Evolutionary conservation across 192 early-diverging fungal species (phyloP).

Genomic region (Borealophlyctis nickersoniae): DNA sequence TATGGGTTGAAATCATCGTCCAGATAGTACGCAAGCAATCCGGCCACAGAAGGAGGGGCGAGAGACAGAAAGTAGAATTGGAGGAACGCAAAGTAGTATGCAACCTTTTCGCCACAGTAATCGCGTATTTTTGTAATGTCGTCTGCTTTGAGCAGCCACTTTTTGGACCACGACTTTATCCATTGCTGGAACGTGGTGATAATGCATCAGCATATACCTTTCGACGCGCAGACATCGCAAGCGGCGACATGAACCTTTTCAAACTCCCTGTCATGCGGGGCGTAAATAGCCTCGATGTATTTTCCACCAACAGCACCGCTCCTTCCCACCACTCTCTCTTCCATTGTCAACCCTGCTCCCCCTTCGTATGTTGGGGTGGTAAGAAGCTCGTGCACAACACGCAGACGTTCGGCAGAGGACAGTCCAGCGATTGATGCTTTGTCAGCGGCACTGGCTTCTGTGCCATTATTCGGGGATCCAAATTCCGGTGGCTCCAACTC

Average conservation of each 20-base stretch:
- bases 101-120: conserved; percentile 87
- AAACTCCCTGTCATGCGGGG: conserved; percentile 77
- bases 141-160: conserved; percentile 69
- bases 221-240: neutral
- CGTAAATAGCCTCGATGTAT: conserved; percentile 64
- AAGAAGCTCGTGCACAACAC: conserved; percentile 62
- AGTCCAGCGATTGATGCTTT: conserved; percentile 10
- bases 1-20: conserved; percentile 57
- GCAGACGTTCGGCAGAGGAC: conserved; percentile 53
- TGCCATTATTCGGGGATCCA: conserved; percentile 17
- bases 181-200: conserved; percentile 61
- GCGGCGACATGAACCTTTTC: conserved; percentile 47
- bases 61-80: conserved; percentile 84
- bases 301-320: conserved; percentile 47
- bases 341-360: conserved; percentile 53
- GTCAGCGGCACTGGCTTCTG: conserved; percentile 32
- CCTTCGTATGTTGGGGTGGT: conserved; percentile 53
- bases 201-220: too few species aligned
- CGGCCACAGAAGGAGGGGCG: conserved; percentile 61
- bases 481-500: conserved; percentile 17
- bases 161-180: conserved; percentile 76
- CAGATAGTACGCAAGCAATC: conserved; percentile 55
- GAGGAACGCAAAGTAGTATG: conserved; percentile 93
- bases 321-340: conserved; percentile 32
- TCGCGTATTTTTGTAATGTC: conserved; percentile 75